These are phyloP conservation scores for Camelina laxa DNA, from an alignment of 345 rosid genomes.

Conservation along the genomic window DNA sequence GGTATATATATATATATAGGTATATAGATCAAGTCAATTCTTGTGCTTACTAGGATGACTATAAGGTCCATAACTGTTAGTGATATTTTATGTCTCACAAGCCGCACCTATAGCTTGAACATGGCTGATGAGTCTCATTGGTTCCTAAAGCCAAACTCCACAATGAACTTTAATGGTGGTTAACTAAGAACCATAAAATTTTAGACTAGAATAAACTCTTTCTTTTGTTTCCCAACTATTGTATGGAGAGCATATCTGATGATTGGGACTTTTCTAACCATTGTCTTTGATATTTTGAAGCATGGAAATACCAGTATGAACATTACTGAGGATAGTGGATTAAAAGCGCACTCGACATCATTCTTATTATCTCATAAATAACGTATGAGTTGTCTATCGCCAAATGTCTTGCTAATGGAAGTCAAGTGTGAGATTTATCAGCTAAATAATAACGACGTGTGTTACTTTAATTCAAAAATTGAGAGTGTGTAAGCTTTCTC, in stretches of 20 bases:
- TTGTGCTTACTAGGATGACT: background rate
- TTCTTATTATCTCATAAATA: no score
- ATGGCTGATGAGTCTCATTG: slow-evolving; percentile 8
- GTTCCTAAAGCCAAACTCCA: background rate
- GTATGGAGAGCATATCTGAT: background rate
- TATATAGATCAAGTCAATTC: slow-evolving; percentile 1
- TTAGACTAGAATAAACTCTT: slow-evolving; percentile 3
- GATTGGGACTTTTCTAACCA: background rate
- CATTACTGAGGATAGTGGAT: no score
- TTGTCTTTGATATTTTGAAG: no score
- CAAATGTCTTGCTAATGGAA: no score
- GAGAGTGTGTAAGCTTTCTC: no score
- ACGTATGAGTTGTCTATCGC: no score
- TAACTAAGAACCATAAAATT: background rate
- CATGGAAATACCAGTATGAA: no score
- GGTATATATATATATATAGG: background rate
- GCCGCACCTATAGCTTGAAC: background rate
- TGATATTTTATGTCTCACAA: background rate
- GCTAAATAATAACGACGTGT: no score
- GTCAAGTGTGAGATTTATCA: no score
- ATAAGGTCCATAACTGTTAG: slow-evolving; percentile 3
- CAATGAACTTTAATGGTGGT: background rate
- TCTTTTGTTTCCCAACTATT: background rate
- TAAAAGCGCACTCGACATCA: no score
- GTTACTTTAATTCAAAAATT: no score